These are phyloP conservation scores for Phytophthora uliginosa DNA, from an alignment of 352 stramenopile species.

Conservation along the genomic window DNA sequence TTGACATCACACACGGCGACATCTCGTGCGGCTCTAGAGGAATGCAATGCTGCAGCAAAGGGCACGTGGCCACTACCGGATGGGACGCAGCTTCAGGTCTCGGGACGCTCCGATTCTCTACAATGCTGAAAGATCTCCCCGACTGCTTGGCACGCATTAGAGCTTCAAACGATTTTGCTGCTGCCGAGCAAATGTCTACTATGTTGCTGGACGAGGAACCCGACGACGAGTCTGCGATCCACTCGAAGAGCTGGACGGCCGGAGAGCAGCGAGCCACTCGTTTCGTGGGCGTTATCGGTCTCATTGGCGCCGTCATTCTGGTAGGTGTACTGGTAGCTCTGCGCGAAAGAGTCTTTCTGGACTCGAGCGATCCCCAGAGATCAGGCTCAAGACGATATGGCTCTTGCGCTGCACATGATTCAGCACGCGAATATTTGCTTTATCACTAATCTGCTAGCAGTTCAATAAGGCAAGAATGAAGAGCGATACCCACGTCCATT, in stretches of 20 bases:
- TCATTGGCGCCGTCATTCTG: slow-evolving; percentile 47
- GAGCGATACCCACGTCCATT: not conserved
- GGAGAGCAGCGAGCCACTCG: slow-evolving; percentile 34
- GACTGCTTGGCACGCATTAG: slow-evolving; percentile 46
- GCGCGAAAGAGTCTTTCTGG: slow-evolving; percentile 49
- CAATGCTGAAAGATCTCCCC: slow-evolving; percentile 52
- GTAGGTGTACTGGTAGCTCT: slow-evolving; percentile 48
- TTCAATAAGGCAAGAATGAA: not conserved
- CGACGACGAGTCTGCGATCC: not conserved
- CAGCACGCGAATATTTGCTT: slow-evolving; percentile 68
- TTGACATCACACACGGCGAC: slow-evolving; percentile 70
- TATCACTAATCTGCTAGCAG: slow-evolving; percentile 25
- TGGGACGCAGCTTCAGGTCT: slow-evolving; percentile 82
- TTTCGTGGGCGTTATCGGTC: slow-evolving; percentile 39
- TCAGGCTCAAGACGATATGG: slow-evolving; percentile 39
- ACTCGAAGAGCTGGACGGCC: slow-evolving; percentile 23
- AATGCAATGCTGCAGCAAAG: slow-evolving; percentile 61
- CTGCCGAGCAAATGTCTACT: slow-evolving; percentile 7
- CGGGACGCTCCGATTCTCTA: slow-evolving; percentile 58
- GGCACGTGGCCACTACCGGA: slow-evolving; percentile 57
- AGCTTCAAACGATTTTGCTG: slow-evolving; percentile 14
- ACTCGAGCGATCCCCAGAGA: slow-evolving; percentile 11
- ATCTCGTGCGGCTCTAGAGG: slow-evolving; percentile 60
- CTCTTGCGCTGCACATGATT: slow-evolving; percentile 47
- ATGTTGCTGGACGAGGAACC: slow-evolving; percentile 19